Evolutionary conservation across 148 eudicot species (phyloP), one percentile per base, ranked within the genome.

Genomic region (Cornus florida): DNA sequence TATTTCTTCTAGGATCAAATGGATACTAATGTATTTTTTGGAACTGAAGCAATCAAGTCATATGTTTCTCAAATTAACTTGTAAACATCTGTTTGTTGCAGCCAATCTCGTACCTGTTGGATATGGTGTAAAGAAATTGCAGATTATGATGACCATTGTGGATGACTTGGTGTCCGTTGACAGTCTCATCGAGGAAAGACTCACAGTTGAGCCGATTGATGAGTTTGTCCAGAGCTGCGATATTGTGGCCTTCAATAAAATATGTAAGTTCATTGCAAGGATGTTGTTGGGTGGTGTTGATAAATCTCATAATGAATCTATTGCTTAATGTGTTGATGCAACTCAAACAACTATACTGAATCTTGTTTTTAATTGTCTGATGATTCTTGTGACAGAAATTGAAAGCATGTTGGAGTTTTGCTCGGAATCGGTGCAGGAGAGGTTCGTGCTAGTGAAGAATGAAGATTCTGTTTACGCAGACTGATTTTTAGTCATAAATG

Each of bases 201-300:
- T n/a, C n/a, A n/a, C n/a, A n/a, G n/a, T n/a, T n/a, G n/a, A n/a
- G n/a, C n/a, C n/a, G n/a, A n/a, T n/a, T n/a, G n/a, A n/a, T n/a
- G n/a, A n/a, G n/a, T n/a, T n/a, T n/a, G n/a, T n/a, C n/a, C n/a
- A n/a, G n/a, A n/a, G n/a, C n/a, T n/a, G n/a, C n/a, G n/a, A n/a
- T n/a, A n/a, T n/a, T 35, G 90, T 88, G 24, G 95, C 95, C 73
- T 91, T 91, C 89, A 91, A 91, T 86, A 91, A 91, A 81, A 91
- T 91, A 20, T 83, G 82, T 78, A 70, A 70, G 82, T 83, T 71
- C 14, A 14, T 22, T 16, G 53, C 50, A 41, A 41, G 46, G 5
- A 3, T 0, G 32, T 50, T 4, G 3, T 12, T 41, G 1, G 5
- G 50, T 72, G 28, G 32, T 28, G 3, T 14, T 16, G 22, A 35